phyloP scores from a whole-genome alignment of 75 land plant genomes.

The Pinus tabuliformis region DNA sequence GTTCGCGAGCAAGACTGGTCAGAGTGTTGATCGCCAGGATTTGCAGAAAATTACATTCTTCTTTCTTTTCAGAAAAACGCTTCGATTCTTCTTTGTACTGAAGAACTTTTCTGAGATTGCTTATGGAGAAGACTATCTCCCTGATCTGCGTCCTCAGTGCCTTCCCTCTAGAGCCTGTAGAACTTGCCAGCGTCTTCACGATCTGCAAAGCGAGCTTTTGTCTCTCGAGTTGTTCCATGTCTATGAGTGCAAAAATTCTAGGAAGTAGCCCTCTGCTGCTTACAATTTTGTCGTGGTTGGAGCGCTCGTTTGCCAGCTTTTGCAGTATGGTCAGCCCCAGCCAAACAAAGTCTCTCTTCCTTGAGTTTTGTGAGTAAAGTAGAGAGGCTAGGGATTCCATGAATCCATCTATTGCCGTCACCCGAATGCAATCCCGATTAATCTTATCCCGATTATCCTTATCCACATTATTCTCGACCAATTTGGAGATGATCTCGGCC shows the following conservation, averaged over 20 bases:
- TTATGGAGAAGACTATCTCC: constrained; percentile 66
- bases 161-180: constrained; percentile 29
- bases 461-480: constrained; percentile 35
- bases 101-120: constrained; percentile 47
- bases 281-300: too few species aligned
- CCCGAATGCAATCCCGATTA: constrained; percentile 47
- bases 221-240: background rate
- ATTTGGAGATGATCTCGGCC: constrained; percentile 50
- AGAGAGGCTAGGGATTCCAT: constrained; percentile 67
- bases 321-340: too few species aligned
- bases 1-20: constrained; percentile 35
- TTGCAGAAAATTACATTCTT: constrained; percentile 21
- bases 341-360: too few species aligned
- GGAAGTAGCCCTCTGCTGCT: too few species aligned
- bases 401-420: constrained; percentile 49
- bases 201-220: constrained; percentile 28
- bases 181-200: too few species aligned
- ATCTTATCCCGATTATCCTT: constrained; percentile 2
- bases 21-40: constrained; percentile 58
- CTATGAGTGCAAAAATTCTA: background rate
- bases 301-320: constrained; percentile 18
- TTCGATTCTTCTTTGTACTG: too few species aligned
- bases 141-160: constrained; percentile 57
- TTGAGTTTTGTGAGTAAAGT: constrained; percentile 16
- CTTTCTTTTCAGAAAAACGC: constrained; percentile 3